Evolutionary conservation across 371 early-diverging fungal species (phyloP).

Genomic region (Mortierella sp.): DNA sequence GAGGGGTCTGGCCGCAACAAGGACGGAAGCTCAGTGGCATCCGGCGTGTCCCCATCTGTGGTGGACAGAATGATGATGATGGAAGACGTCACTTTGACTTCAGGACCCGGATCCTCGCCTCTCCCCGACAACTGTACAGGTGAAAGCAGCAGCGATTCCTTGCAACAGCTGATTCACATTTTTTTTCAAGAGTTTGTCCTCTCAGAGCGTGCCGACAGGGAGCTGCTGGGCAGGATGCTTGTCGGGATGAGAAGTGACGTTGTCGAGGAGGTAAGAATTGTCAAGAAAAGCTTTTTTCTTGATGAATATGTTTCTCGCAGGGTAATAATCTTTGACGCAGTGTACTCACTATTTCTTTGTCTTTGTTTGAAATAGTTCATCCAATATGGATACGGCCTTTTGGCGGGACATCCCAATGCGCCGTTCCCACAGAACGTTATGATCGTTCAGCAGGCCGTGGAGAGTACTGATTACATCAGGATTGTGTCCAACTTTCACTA

Average conservation of each 20-base stretch:
- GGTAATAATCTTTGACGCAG: too few relatives aligned
- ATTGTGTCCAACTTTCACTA: constrained; percentile 67
- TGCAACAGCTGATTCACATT: constrained; percentile 68
- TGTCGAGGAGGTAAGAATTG: constrained; percentile 44
- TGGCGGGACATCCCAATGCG: constrained; percentile 27
- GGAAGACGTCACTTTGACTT: constrained; percentile 43
- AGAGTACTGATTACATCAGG: constrained; percentile 51
- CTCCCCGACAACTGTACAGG: not conserved
- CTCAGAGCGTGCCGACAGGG: constrained; percentile 59
- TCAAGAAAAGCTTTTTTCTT: too few relatives aligned
- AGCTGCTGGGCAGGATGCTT: constrained; percentile 55
- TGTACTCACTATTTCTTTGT: not conserved
- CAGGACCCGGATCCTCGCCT: constrained; percentile 5
- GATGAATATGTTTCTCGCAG: too few relatives aligned
- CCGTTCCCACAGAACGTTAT: constrained; percentile 67
- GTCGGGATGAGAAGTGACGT: constrained; percentile 48
- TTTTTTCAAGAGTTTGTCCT: constrained; percentile 70
- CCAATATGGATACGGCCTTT: constrained; percentile 49
- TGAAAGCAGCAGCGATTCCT: constrained; percentile 27
- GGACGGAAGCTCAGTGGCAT: not conserved
- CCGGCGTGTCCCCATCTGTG: not conserved
- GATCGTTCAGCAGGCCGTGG: constrained; percentile 54
- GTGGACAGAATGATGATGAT: constrained; percentile 42
- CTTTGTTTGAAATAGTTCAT: constrained; percentile 36
- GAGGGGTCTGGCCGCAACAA: constrained; percentile 9